Conservation (phyloP, 768 basidiomycete species). For the Tephrocybe rancida region DNA sequence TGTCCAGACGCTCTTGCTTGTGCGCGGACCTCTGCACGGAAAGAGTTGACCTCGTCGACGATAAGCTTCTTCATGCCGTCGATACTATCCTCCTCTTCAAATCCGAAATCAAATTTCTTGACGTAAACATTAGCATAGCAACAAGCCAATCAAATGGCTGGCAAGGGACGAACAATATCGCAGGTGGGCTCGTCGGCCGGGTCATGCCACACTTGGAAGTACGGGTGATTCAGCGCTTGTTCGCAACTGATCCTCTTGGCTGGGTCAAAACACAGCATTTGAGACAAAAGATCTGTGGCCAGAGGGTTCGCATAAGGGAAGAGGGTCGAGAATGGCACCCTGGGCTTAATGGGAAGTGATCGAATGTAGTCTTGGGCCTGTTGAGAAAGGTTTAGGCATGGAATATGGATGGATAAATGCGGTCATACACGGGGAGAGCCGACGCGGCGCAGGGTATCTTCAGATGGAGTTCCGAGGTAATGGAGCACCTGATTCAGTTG, state of each 20-base stretch:
- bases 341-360: conserved; percentile 94
- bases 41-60: conserved; percentile 86
- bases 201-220: conserved; percentile 97
- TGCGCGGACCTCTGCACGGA: conserved; percentile 89
- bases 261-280: conserved; percentile 95
- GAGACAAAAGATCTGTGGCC: conserved; percentile 89
- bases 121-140: conserved; percentile 2
- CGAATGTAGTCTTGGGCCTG: conserved; percentile 98
- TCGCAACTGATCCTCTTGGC: conserved; percentile 96
- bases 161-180: conserved; percentile 54
- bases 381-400: conserved; percentile 7
- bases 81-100: conserved; percentile 95
- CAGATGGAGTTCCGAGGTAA: conserved; percentile 96
- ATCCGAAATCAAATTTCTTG: conserved; percentile 93
- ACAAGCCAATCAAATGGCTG: background rate
- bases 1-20: conserved; percentile 76
- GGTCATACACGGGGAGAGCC: conserved; percentile 85
- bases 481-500: conserved; percentile 98
- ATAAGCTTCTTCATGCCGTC: conserved; percentile 98
- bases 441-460: conserved; percentile 94
- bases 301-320: conserved; percentile 95
- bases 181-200: conserved; percentile 92
- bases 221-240: conserved; percentile 93
- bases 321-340: conserved; percentile 87
- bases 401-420: background rate